Evolutionary conservation across 2,329 filamentous ascomycete genomes (phyloP).

Genomic region (Botrytis cinerea): DNA sequence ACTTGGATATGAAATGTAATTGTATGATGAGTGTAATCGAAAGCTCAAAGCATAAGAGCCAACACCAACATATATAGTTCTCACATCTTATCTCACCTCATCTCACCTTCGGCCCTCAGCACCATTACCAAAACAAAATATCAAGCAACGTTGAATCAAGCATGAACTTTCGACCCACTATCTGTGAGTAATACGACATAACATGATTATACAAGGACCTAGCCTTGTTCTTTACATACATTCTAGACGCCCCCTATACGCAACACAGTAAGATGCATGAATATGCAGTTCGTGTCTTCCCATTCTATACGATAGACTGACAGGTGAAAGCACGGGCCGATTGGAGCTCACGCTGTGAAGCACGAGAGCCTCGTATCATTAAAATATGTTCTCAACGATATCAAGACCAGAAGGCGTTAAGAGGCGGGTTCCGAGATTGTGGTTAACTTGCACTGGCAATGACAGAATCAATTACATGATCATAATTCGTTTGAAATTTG

Average conservation of each 20-base stretch:
- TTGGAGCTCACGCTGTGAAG: slow-evolving; percentile 15
- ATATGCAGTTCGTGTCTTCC: slow-evolving; percentile 14
- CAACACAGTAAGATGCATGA: slow-evolving; percentile 22
- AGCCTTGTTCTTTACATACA: slow-evolving; percentile 1
- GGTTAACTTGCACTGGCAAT: slow-evolving; percentile 10
- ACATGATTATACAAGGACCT: slow-evolving; percentile 10
- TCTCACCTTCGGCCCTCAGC: neutral
- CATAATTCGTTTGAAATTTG: neutral
- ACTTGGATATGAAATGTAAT: neutral
- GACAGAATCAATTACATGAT: neutral
- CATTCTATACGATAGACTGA: slow-evolving; percentile 15
- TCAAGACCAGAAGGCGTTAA: neutral
- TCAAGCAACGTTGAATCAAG: slow-evolving; percentile 17
- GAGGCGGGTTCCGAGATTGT: neutral
- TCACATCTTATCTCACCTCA: slow-evolving; percentile 6
- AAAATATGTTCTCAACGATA: neutral
- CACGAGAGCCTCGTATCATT: slow-evolving; percentile 8
- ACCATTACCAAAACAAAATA: slow-evolving; percentile 8
- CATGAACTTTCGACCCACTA: neutral
- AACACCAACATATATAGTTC: slow-evolving; percentile 1
- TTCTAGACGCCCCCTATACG: neutral
- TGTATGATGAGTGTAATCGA: neutral
- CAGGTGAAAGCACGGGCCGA: slow-evolving; percentile 13
- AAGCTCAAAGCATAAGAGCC: neutral
- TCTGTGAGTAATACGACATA: slow-evolving; percentile 8